These are phyloP conservation scores for Beta macrorhiza DNA, from an alignment of 179 eudicot species.

Conservation along the genomic window DNA sequence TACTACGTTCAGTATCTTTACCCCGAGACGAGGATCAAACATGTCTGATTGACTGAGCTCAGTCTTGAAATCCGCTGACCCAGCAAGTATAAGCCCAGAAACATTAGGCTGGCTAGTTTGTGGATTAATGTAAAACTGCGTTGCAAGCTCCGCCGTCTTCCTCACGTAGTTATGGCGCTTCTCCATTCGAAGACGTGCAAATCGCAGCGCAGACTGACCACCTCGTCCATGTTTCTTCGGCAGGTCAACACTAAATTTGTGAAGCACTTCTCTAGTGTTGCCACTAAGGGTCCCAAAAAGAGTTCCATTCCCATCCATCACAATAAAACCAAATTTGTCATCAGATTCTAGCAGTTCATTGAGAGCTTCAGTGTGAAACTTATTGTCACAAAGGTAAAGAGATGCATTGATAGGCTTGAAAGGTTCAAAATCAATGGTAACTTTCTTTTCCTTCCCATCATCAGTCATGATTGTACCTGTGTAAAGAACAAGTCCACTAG, in stretches of 20 bases:
- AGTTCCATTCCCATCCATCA: slow-evolving; percentile 36
- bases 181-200: slow-evolving; percentile 30
- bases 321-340: slow-evolving; percentile 29
- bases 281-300: slow-evolving; percentile 35
- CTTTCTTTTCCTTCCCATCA: slow-evolving; percentile 33
- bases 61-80: slow-evolving; percentile 29
- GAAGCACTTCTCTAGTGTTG: slow-evolving; percentile 28
- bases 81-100: slow-evolving; percentile 31
- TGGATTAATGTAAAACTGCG: slow-evolving; percentile 25
- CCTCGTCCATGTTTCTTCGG: slow-evolving; percentile 31
- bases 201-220: slow-evolving; percentile 32
- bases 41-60: slow-evolving; percentile 26
- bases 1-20: slow-evolving; percentile 21
- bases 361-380: slow-evolving; percentile 31
- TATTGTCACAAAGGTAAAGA: slow-evolving; percentile 31
- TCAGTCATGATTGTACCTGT: slow-evolving; percentile 28
- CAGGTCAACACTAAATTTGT: slow-evolving; percentile 29
- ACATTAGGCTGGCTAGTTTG: slow-evolving; percentile 30
- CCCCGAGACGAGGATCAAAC: slow-evolving; percentile 30
- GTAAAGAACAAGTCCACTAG: slow-evolving; percentile 33
- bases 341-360: slow-evolving; percentile 31
- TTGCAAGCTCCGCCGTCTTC: slow-evolving; percentile 30
- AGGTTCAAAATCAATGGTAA: slow-evolving; percentile 31
- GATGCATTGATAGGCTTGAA: slow-evolving; percentile 29
- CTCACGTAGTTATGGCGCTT: slow-evolving; percentile 30